phyloP scores from a whole-genome alignment of 805 yeast genomes.

The Citeromyces nyonsensis region DNA sequence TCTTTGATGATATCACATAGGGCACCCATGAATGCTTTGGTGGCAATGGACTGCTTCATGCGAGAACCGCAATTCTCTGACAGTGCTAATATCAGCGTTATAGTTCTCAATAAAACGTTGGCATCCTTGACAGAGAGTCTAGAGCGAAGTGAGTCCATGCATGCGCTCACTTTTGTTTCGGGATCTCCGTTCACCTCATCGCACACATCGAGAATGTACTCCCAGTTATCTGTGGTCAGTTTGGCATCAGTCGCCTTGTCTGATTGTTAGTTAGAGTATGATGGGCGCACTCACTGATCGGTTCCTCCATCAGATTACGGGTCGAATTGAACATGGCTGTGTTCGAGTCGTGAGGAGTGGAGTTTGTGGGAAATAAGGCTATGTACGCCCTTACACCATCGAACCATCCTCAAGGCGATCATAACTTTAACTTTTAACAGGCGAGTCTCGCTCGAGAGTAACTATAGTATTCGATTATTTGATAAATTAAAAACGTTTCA shows the following conservation, averaged over 20 bases:
- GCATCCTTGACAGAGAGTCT: slow-evolving; percentile 41
- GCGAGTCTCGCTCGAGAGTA: too few relatives aligned
- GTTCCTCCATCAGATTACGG: not conserved
- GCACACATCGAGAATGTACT: slow-evolving; percentile 44
- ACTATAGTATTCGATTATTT: too few relatives aligned
- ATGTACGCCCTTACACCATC: too few relatives aligned
- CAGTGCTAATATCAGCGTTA: slow-evolving; percentile 38
- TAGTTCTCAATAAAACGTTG: slow-evolving; percentile 44
- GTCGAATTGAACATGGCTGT: not conserved
- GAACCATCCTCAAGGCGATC: too few relatives aligned
- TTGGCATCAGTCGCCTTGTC: slow-evolving; percentile 49
- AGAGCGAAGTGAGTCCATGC: slow-evolving; percentile 26
- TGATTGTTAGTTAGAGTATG: slow-evolving; percentile 5
- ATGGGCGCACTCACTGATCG: not conserved
- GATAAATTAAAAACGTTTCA: too few relatives aligned
- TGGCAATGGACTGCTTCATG: slow-evolving; percentile 46
- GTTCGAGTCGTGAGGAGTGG: not conserved
- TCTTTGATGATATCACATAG: slow-evolving; percentile 36
- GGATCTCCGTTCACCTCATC: slow-evolving; percentile 51
- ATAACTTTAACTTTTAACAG: too few relatives aligned
- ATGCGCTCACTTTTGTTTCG: slow-evolving; percentile 31
- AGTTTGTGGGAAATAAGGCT: too few relatives aligned
- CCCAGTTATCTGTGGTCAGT: slow-evolving; percentile 56
- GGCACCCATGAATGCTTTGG: slow-evolving; percentile 31
- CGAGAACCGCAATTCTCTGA: slow-evolving; percentile 71